Base-by-base conservation (phyloP, 2,329 filamentous ascomycete genomes). In the Thielaviopsis populi region DNA sequence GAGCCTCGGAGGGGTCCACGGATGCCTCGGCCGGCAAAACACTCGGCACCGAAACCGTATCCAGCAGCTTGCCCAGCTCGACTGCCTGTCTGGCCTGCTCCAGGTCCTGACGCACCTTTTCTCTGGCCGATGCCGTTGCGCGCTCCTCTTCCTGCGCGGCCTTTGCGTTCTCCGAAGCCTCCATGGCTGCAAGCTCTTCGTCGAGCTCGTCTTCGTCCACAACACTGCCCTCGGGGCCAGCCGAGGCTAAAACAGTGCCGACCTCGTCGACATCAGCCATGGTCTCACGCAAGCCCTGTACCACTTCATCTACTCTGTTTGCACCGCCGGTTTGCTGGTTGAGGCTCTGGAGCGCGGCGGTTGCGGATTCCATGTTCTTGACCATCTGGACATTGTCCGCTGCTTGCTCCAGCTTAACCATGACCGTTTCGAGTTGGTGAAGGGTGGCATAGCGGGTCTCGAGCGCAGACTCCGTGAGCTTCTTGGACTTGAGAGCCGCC, bases 181-280 rank as follows among this genome's bases (percentile, higher is more conserved):
- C 85, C 75, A 99, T 76, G 2, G 80, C 85, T 68, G 88, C 87
- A 58, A 97, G 79, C 75, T 96, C 92, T 66, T 92, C 88, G 69
- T 96, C 91, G 63, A 97, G 83, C 72, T 95, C 91, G 22, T 71
- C 80, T 70, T 96, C 91, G 72, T 96, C 89, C 40, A 95, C 78
- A 0, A 73, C 73, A 48, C 69, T 71, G 15, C 75, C 76, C 13
- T 75, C 78, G 5, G 71, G 69, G 6, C 37, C 63, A 6, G 75
- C 74, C 68, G 94, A 89, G 62, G 85, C 84, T 67, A 97, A 80
- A 48, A 92, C 85, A 63, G 80, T 83, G 33, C 84, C 83, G 24
- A 97, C 82, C 75, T 97, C 92, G 71, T 96, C 91, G 27, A 87
- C 84, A 69, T 87, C 84, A 61, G 77, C 80, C 83, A 94, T 94